Evolutionary conservation across 2,329 filamentous ascomycete genomes (phyloP).

Genomic region (Ophiostoma triangulosporum): DNA sequence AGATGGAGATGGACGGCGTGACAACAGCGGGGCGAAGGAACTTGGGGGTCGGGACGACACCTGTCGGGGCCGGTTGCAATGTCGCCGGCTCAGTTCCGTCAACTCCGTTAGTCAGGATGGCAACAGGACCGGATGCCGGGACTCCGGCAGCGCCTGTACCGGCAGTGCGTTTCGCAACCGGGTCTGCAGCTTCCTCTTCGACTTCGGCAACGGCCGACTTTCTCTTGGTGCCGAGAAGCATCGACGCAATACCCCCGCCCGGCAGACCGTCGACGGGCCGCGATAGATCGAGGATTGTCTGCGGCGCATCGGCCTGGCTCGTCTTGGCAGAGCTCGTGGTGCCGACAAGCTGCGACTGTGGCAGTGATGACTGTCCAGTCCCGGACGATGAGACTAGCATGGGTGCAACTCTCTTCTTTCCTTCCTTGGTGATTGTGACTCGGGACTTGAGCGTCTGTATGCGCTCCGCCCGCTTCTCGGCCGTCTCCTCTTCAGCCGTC

Average conservation of each 20-base stretch:
- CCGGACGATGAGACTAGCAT: constrained; percentile 83
- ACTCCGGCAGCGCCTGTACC: constrained; percentile 1
- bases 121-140: constrained; percentile 32
- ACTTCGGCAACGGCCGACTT: constrained; percentile 68
- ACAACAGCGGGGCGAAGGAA: constrained; percentile 78
- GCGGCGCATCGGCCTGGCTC: constrained; percentile 57
- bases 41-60: constrained; percentile 59
- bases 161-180: background rate
- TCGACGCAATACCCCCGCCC: constrained; percentile 70
- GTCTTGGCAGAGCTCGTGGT: constrained; percentile 47
- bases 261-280: constrained; percentile 90
- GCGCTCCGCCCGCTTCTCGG: constrained; percentile 39
- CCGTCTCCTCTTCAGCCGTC: constrained; percentile 29
- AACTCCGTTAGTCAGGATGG: constrained; percentile 61
- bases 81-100: constrained; percentile 68
- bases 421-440: constrained; percentile 90
- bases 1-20: constrained; percentile 67
- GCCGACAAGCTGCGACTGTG: constrained; percentile 76
- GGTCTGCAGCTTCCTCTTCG: constrained; percentile 45
- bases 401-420: constrained; percentile 89
- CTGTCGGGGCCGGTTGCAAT: constrained; percentile 44
- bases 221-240: constrained; percentile 87
- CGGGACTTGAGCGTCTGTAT: constrained; percentile 64
- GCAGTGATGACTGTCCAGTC: constrained; percentile 73
- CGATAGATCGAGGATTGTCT: constrained; percentile 75